Evolutionary conservation across 495 filamentous ascomycete species (phyloP).

Genomic region (Penicillium robsamsonii): DNA sequence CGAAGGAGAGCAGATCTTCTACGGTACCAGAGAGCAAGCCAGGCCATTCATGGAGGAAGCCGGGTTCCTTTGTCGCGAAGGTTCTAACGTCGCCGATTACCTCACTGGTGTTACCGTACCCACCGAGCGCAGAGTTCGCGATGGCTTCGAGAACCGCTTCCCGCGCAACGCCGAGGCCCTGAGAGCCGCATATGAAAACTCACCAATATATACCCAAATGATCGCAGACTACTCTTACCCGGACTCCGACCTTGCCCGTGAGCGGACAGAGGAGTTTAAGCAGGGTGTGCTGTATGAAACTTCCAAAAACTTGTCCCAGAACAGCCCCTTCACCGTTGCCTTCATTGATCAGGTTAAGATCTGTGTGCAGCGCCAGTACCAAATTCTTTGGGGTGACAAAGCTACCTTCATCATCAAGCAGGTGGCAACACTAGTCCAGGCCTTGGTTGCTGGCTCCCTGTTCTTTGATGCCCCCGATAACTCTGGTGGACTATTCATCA

Average conservation of each 20-base stretch:
- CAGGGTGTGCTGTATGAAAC: conserved; percentile 45
- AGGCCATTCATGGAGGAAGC: conserved; percentile 64
- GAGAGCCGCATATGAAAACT: conserved; percentile 40
- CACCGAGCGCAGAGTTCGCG: conserved; percentile 57
- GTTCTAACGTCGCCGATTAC: conserved; percentile 69
- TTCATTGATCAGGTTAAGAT: conserved; percentile 58
- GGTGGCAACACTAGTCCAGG: conserved; percentile 40
- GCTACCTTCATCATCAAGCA: conserved; percentile 61
- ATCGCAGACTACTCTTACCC: conserved; percentile 52
- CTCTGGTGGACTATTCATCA: conserved; percentile 49
- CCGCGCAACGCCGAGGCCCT: conserved; percentile 47
- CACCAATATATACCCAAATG: conserved; percentile 35
- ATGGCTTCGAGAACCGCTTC: conserved; percentile 49
- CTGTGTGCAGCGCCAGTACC: conserved; percentile 53
- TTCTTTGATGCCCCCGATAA: conserved; percentile 41
- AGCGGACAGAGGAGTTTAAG: conserved; percentile 50
- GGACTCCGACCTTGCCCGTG: conserved; percentile 37
- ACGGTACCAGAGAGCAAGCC: conserved; percentile 57
- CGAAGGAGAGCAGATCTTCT: conserved; percentile 60
- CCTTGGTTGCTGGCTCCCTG: conserved; percentile 42
- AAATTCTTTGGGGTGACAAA: conserved; percentile 60
- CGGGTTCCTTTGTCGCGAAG: conserved; percentile 62
- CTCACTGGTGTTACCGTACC: conserved; percentile 71
- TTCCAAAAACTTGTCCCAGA: conserved; percentile 34
- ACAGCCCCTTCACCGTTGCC: conserved; percentile 56